Percentiles rank a stretch among this genome's conserved stretches.
phyloP scores from a whole-genome alignment of 1,139 yeast genomes.

The Debaryomycetaceae sp. region DNA sequence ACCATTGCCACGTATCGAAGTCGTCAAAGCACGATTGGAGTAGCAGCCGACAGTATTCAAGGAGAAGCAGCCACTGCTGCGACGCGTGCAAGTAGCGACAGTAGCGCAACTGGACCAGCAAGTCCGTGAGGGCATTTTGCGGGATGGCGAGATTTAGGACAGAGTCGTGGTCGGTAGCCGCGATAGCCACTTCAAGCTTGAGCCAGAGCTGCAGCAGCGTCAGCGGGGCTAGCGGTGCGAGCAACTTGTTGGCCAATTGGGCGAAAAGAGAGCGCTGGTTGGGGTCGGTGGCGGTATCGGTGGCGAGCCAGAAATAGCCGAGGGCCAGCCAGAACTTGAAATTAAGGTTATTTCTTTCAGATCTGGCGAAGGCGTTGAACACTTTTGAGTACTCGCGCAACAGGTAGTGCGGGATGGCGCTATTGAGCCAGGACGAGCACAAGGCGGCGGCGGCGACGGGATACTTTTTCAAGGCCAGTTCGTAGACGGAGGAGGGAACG shows the following conservation, averaged over 20 bases:
- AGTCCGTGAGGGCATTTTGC: conserved; percentile 32
- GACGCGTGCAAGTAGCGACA: conserved; percentile 31
- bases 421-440: conserved; percentile 38
- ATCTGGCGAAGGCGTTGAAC: conserved; percentile 5
- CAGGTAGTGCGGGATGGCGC: conserved; percentile 26
- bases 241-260: conserved; percentile 43
- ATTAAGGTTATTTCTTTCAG: conserved; percentile 3
- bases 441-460: conserved; percentile 25
- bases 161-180: conserved; percentile 18
- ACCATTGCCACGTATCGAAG: conserved; percentile 44
- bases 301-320: conserved; percentile 5
- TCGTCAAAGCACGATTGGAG: conserved; percentile 41
- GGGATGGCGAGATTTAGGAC: conserved; percentile 18
- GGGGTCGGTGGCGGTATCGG: conserved; percentile 6
- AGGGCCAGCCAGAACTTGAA: conserved; percentile 7
- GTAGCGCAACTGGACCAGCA: conserved; percentile 47
- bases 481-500: conserved; percentile 38
- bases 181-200: conserved; percentile 32
- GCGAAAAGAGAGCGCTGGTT: conserved; percentile 39
- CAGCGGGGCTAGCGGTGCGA: conserved; percentile 31
- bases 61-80: conserved; percentile 33
- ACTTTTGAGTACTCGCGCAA: conserved; percentile 5
- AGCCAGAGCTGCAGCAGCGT: conserved; percentile 54
- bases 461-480: conserved; percentile 44
- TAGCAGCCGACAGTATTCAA: conserved; percentile 23